These are phyloP conservation scores for Talaromyces sp. DNA, from an alignment of 2,329 filamentous ascomycete genomes.

Conservation along the genomic window DNA sequence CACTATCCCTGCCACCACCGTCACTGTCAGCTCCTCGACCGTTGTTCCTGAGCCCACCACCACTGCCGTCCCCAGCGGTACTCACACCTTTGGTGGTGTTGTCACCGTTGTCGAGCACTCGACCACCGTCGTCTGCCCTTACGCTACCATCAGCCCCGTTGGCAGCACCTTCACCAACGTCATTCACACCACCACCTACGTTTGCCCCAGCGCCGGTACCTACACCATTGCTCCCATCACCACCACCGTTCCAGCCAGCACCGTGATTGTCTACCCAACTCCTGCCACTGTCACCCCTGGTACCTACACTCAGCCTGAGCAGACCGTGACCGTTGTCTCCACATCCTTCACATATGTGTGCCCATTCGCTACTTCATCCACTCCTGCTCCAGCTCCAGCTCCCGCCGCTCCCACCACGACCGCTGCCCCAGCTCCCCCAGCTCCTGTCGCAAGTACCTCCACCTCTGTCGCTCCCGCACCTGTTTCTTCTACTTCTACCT, in stretches of 20 bases:
- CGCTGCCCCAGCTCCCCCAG: constrained; percentile 21
- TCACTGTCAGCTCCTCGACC: constrained; percentile 57
- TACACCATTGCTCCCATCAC: constrained; percentile 69
- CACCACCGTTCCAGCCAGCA: constrained; percentile 51
- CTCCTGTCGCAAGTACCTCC: constrained; percentile 16
- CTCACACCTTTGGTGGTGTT: constrained; percentile 65
- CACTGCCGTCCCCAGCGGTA: constrained; percentile 59
- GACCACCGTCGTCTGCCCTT: constrained; percentile 66
- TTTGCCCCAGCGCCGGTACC: constrained; percentile 67
- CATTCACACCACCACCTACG: constrained; percentile 64
- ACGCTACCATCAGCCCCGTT: constrained; percentile 59
- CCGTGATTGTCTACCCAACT: constrained; percentile 58
- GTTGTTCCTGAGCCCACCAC: constrained; percentile 62
- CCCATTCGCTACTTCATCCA: constrained; percentile 53
- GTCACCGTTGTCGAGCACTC: constrained; percentile 63
- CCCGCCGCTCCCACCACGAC: constrained; percentile 24
- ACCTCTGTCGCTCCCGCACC: constrained; percentile 23
- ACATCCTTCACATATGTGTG: constrained; percentile 66
- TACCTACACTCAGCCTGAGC: constrained; percentile 65
- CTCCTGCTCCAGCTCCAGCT: constrained; percentile 24
- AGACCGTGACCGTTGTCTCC: constrained; percentile 63
- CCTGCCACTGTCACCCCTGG: constrained; percentile 62
- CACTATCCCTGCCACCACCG: constrained; percentile 43
- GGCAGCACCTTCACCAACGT: constrained; percentile 58
- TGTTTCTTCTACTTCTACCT: constrained; percentile 17